phyloP scores from a whole-genome alignment of 768 basidiomycete genomes.

The Coprinellus micaceus region DNA sequence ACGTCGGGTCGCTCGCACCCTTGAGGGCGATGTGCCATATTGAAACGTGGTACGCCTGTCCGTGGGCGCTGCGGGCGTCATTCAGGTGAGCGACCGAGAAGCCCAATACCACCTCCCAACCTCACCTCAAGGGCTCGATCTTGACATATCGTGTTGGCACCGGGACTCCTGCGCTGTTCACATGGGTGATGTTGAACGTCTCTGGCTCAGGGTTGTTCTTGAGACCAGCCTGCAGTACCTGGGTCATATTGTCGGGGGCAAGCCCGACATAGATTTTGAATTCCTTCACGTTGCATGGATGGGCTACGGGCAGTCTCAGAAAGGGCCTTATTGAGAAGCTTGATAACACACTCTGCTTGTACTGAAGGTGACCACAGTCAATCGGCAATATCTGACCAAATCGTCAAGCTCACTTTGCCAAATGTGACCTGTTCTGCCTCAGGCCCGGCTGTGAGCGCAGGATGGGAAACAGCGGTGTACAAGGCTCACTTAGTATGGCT shows the following conservation, averaged over 20 bases:
- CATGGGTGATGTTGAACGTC: constrained; percentile 56
- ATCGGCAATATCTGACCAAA: not conserved
- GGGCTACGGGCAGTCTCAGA: constrained; percentile 43
- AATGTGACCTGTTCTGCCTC: constrained; percentile 66
- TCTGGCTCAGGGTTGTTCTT: constrained; percentile 66
- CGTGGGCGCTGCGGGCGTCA: constrained; percentile 56
- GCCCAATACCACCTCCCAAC: constrained; percentile 4
- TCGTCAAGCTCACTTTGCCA: constrained; percentile 58
- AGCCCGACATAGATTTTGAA: constrained; percentile 70
- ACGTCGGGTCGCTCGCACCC: constrained; percentile 53
- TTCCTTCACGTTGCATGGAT: constrained; percentile 84
- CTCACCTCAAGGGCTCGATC: constrained; percentile 72
- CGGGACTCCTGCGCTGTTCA: constrained; percentile 50
- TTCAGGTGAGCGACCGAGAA: no score
- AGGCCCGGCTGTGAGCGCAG: no score
- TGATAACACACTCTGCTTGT: constrained; percentile 35
- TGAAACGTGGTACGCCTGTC: constrained; percentile 70
- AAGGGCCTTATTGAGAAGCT: not conserved
- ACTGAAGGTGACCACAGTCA: constrained; percentile 28
- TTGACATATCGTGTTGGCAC: constrained; percentile 72
- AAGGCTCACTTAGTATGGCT: constrained; percentile 62
- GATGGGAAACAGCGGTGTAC: constrained; percentile 5
- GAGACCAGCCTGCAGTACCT: constrained; percentile 59
- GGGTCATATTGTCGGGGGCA: constrained; percentile 61
- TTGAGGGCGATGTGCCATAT: constrained; percentile 70